Base-by-base conservation (phyloP, 257 asterid species). In the Solanum appendiculatum region DNA sequence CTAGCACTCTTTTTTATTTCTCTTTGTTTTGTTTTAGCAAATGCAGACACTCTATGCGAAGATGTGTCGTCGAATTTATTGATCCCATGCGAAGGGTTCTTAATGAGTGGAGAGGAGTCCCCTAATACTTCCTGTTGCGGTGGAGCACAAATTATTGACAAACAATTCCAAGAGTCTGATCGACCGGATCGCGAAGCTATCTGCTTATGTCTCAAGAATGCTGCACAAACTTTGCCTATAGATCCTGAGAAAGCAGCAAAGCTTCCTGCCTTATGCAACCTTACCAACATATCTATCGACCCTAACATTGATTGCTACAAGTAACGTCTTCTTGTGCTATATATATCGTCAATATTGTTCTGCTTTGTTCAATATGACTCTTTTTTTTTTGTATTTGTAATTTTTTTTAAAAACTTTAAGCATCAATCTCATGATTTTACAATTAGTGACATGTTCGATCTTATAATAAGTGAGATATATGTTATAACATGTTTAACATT, bases 41-140 rank as follows among this genome's bases (percentile, higher is more conserved):
- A 51, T 51, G 92, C 88, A 20, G 89, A 36, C 74, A 86, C 88
- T 70, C 85, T 60, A 82, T 91, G 92, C 86, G 29, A 29, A 56
- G 87, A 86, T 9, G 91, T 91, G 12, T 86, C 86, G 4, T 15
- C 90, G 1, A 78, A 85, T 70, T 23, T 51, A 51, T 51, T 91
- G 80, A 86, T 89, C 10, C 93, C 93, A 2, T 91, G 93, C 86
- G 86, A 87, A 64, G 39, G 86, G 1, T 91, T 44, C 90, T 16
- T 91, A 88, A 44, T 91, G 42, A 77, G 88, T 69, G 90, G 92
- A 16, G 87, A 10, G 6, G 1, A 27, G 7, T 37, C 64, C 60
- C 92, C 93, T 42, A 91, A 86, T 83, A 87, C 23, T 5, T 58
- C 83, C 0, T 90, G 92, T 87, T 90, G 91, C 88, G 20, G 34